These are phyloP conservation scores for Fusarium begoniae DNA, from an alignment of 2,329 filamentous ascomycete species.

Conservation along the genomic window DNA sequence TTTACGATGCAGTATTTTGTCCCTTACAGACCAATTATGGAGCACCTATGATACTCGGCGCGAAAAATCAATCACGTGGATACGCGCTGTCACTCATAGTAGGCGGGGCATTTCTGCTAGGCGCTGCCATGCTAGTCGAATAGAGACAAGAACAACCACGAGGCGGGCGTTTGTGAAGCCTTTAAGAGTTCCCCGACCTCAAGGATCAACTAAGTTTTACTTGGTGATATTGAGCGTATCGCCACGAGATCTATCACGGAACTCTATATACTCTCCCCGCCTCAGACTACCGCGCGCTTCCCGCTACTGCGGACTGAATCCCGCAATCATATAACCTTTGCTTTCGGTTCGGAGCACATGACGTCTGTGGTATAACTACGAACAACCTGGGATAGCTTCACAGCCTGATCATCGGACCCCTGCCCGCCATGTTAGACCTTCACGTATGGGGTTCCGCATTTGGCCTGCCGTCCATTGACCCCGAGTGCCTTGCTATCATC, in stretches of 20 bases:
- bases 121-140: background rate
- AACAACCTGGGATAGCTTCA: conserved; percentile 13
- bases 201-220: conserved; percentile 7
- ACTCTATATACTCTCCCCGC: background rate
- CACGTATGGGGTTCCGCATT: conserved; percentile 93
- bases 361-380: conserved; percentile 16
- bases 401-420: conserved; percentile 6
- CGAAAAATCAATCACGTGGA: conserved; percentile 38
- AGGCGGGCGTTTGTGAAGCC: conserved; percentile 32
- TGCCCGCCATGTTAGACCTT: conserved; percentile 64
- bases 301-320: background rate
- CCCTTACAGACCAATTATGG: background rate
- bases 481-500: conserved; percentile 87
- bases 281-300: conserved; percentile 16
- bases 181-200: conserved; percentile 7
- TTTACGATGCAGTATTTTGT: conserved; percentile 1
- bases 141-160: conserved; percentile 3
- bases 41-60: background rate
- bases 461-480: conserved; percentile 86
- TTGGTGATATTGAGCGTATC: conserved; percentile 9
- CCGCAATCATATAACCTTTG: background rate
- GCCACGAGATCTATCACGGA: conserved; percentile 17
- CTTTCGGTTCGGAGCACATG: conserved; percentile 1
- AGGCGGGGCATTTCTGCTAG: background rate
- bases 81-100: conserved; percentile 36